Evolutionary conservation across 148 eudicot genomes (phyloP).

Genomic region (Limonium bicolor): DNA sequence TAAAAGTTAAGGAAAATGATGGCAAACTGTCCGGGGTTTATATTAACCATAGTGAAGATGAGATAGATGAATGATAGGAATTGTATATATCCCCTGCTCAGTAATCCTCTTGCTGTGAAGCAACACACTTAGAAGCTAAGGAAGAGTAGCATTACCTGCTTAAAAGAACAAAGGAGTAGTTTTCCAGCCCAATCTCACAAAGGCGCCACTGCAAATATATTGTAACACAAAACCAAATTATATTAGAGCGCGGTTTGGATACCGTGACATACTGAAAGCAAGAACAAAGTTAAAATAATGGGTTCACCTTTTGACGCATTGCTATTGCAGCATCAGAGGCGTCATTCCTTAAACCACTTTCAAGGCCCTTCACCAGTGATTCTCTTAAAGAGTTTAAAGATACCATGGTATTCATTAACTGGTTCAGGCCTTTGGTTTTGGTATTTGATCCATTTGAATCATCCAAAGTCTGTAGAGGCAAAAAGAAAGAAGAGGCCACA

Average conservation of each 20-base stretch:
- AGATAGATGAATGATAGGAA: no score
- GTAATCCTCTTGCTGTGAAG: no score
- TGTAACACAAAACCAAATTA: not conserved
- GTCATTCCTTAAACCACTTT: conserved; percentile 91
- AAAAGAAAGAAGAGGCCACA: conserved; percentile 2
- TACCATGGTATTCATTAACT: conserved; percentile 37
- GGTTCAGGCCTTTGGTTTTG: conserved; percentile 20
- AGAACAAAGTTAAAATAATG: conserved; percentile 1
- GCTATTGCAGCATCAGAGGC: conserved; percentile 90
- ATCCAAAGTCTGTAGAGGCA: conserved; percentile 47
- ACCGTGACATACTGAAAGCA: not conserved
- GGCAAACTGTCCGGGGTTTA: no score
- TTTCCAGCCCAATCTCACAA: conserved; percentile 95
- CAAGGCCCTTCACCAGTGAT: conserved; percentile 63
- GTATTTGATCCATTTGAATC: conserved; percentile 21
- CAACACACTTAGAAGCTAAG: no score
- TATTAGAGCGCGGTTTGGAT: not conserved
- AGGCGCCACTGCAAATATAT: conserved; percentile 80
- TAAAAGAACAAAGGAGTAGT: conserved; percentile 80
- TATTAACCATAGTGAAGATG: no score
- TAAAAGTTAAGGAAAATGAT: no score
- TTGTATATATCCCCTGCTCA: no score
- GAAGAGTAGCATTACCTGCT: conserved; percentile 73
- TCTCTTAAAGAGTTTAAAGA: conserved; percentile 53
- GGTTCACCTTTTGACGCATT: conserved; percentile 83